Conservation (phyloP, 179 eudicot genomes). For the Corrigiola litoralis region DNA sequence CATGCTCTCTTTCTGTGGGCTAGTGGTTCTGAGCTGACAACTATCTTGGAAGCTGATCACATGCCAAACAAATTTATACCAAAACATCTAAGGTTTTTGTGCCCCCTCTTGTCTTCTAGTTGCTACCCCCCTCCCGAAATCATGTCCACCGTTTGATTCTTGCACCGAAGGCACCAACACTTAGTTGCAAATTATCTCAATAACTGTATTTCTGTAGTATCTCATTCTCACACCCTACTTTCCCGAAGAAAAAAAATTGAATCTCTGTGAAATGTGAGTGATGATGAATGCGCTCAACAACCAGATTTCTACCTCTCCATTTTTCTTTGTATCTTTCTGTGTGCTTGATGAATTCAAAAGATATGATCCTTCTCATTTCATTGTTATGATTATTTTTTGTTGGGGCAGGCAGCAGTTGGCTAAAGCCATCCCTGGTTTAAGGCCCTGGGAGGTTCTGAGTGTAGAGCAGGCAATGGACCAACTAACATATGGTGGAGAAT, state of each 20-base stretch:
- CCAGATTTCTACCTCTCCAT: neutral
- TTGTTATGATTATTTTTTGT: constrained; percentile 8
- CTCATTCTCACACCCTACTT: neutral
- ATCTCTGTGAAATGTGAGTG: neutral
- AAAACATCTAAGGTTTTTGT: constrained; percentile 59
- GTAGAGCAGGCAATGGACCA: constrained; percentile 93
- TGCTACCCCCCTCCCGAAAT: too few species aligned
- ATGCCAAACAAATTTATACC: constrained; percentile 94
- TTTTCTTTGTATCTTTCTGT: neutral
- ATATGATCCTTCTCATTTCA: neutral
- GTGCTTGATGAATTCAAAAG: neutral
- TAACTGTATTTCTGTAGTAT: neutral
- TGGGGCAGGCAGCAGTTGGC: constrained; percentile 56
- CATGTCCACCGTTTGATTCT: too few species aligned
- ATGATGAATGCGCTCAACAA: neutral
- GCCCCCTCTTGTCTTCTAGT: neutral
- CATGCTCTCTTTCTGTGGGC: constrained; percentile 93
- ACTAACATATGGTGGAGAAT: constrained; percentile 63
- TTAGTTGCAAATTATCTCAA: neutral
- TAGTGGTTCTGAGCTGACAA: constrained; percentile 83
- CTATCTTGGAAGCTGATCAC: constrained; percentile 72
- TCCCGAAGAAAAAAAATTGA: neutral
- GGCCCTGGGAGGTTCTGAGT: constrained; percentile 95
- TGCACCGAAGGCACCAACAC: neutral
- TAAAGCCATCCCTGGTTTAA: constrained; percentile 79